Evolutionary conservation across 768 basidiomycete species (phyloP).

Genomic region (Leccinum rimulosum): DNA sequence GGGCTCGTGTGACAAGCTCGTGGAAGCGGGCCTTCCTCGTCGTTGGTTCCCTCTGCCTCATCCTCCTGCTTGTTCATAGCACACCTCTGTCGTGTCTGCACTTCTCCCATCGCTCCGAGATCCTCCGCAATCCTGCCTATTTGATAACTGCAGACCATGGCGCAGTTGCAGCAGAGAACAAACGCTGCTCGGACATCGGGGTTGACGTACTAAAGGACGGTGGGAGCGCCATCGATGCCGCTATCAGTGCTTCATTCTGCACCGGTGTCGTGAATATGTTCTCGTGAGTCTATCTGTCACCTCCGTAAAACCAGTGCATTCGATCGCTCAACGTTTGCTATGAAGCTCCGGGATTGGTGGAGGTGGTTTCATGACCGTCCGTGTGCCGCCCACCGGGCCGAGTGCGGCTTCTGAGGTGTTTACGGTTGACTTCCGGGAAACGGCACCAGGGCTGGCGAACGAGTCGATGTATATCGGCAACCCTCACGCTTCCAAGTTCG

Average conservation of each 20-base stretch:
- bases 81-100: not conserved
- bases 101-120: not conserved
- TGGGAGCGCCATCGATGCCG: conserved; percentile 90
- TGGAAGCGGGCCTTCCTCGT: conserved; percentile 15
- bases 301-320: not conserved
- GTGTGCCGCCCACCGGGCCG: conserved; percentile 55
- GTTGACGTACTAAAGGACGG: conserved; percentile 73
- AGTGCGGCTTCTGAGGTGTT: conserved; percentile 55
- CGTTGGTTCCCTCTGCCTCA: conserved; percentile 12
- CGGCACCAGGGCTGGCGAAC: conserved; percentile 71
- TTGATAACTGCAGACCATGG: conserved; percentile 65
- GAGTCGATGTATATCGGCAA: conserved; percentile 70
- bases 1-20: not conserved
- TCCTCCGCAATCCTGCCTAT: conserved; percentile 50
- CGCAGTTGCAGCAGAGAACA: conserved; percentile 89
- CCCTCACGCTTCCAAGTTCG: conserved; percentile 54
- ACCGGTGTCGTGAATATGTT: conserved; percentile 87
- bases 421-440: conserved; percentile 87
- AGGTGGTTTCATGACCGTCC: conserved; percentile 83
- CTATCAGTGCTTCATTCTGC: conserved; percentile 77
- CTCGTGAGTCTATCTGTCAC: conserved; percentile 49
- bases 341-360: conserved; percentile 80
- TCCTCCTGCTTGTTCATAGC: conserved; percentile 8
- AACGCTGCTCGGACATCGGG: conserved; percentile 82
- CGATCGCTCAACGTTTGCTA: not conserved